A percentile compares a stretch with the other conserved stretches of the same genome.
phyloP scores from a whole-genome alignment of 2,329 filamentous ascomycete species.

The Thelonectria olida region DNA sequence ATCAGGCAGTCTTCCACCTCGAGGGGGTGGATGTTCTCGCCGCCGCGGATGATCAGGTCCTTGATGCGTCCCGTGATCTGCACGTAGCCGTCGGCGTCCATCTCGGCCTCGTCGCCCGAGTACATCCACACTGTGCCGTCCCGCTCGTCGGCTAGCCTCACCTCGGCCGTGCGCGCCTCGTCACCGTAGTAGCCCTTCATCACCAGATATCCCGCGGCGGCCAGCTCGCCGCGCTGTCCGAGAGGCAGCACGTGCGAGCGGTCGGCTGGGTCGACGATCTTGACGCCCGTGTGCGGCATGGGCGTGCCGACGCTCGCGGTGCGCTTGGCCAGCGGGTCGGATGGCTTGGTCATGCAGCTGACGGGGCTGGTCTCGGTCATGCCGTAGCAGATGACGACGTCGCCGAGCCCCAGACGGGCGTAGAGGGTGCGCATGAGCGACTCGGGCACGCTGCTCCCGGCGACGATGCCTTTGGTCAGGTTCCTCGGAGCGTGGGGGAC shows the following conservation, averaged over 20 bases:
- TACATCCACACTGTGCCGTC: constrained; percentile 80
- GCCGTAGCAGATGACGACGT: constrained; percentile 93
- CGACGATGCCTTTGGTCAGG: constrained; percentile 89
- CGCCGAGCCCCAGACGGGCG: constrained; percentile 75
- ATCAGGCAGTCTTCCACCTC: constrained; percentile 92
- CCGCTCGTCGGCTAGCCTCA: constrained; percentile 58
- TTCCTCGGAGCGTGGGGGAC: constrained; percentile 35
- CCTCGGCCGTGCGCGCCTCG: constrained; percentile 72
- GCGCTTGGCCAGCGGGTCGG: constrained; percentile 77
- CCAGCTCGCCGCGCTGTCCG: constrained; percentile 80
- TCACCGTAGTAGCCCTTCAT: constrained; percentile 95
- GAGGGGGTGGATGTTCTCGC: constrained; percentile 94
- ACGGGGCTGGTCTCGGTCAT: constrained; percentile 92
- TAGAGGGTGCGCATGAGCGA: constrained; percentile 83
- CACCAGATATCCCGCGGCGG: constrained; percentile 83
- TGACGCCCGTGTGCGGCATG: constrained; percentile 81
- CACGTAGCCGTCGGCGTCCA: constrained; percentile 85
- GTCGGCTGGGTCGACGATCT: constrained; percentile 79
- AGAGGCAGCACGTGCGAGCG: constrained; percentile 67
- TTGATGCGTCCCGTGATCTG: constrained; percentile 92
- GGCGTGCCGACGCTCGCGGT: constrained; percentile 81
- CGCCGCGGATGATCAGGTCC: constrained; percentile 92
- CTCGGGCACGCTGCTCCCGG: constrained; percentile 85
- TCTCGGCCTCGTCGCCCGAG: constrained; percentile 89
- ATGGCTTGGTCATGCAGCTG: constrained; percentile 81